Percentiles rank a stretch among this genome's conserved stretches.
Conservation (phyloP, 2,329 filamentous ascomycete species). For the Scedosporium boydii region DNA sequence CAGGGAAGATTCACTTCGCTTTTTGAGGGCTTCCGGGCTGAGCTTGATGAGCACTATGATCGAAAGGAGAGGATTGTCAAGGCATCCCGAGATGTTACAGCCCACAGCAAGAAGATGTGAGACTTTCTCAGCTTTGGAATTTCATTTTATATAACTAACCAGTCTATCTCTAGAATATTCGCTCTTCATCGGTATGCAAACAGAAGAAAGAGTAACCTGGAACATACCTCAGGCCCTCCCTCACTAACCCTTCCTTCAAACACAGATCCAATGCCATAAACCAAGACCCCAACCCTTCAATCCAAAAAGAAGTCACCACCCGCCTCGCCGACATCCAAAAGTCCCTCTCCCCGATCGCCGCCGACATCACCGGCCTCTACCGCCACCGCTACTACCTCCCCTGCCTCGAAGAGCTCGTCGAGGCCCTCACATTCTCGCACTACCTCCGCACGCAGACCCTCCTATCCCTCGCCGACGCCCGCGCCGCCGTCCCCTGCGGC, state of each 20-base stretch:
- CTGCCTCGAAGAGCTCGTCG: constrained; percentile 89
- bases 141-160: not conserved
- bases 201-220: too few species aligned
- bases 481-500: constrained; percentile 33
- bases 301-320: constrained; percentile 59
- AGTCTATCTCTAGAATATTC: constrained; percentile 21
- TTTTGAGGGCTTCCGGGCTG: constrained; percentile 77
- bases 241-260: not conserved
- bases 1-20: constrained; percentile 52
- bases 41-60: constrained; percentile 92
- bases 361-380: constrained; percentile 71
- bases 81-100: constrained; percentile 84
- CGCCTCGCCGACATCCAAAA: constrained; percentile 62
- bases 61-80: constrained; percentile 85
- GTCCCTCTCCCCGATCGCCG: constrained; percentile 57
- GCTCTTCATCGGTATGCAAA: constrained; percentile 25
- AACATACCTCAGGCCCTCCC: not conserved
- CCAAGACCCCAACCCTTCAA: constrained; percentile 54
- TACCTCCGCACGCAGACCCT: constrained; percentile 73
- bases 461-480: constrained; percentile 54
- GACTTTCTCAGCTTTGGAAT: constrained; percentile 11
- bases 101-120: constrained; percentile 94
- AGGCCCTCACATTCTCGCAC: constrained; percentile 80
- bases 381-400: constrained; percentile 77
- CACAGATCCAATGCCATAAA: constrained; percentile 54